These are phyloP conservation scores for Fusarium burgessii DNA, from an alignment of 2,329 filamentous ascomycete genomes.

Conservation along the genomic window DNA sequence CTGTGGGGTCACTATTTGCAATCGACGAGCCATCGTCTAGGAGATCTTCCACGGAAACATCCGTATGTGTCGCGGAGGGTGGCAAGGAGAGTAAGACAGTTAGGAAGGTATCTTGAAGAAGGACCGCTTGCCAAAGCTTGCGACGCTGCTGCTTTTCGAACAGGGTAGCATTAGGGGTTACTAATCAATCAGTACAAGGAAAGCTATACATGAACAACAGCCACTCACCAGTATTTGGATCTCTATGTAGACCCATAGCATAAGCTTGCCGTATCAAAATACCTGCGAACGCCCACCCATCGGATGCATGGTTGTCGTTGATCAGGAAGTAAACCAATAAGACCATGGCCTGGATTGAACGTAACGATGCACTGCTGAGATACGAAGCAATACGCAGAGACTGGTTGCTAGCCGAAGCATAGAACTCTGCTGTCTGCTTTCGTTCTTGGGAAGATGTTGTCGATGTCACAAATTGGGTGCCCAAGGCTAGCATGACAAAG, in stretches of 20 bases:
- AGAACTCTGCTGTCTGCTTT: slow-evolving; percentile 83
- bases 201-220: neutral
- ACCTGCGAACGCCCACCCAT: slow-evolving; percentile 85
- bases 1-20: slow-evolving; percentile 71
- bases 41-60: slow-evolving; percentile 80
- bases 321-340: slow-evolving; percentile 85
- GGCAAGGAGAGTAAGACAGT: slow-evolving; percentile 82
- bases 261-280: slow-evolving; percentile 83
- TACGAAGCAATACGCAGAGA: slow-evolving; percentile 81
- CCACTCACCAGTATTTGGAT: slow-evolving; percentile 75
- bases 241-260: slow-evolving; percentile 83
- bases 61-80: slow-evolving; percentile 81
- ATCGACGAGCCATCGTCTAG: slow-evolving; percentile 70
- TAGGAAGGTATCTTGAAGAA: slow-evolving; percentile 84
- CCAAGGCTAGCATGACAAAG: slow-evolving; percentile 82
- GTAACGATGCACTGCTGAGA: slow-evolving; percentile 77
- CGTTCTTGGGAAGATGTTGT: slow-evolving; percentile 69
- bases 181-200: slow-evolving; percentile 52
- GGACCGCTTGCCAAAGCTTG: slow-evolving; percentile 85
- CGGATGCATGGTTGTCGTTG: slow-evolving; percentile 86
- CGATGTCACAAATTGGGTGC: slow-evolving; percentile 78
- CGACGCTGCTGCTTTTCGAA: slow-evolving; percentile 83
- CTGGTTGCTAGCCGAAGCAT: slow-evolving; percentile 83
- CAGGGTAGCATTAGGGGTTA: slow-evolving; percentile 72
- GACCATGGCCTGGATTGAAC: slow-evolving; percentile 83